Evolutionary conservation across 257 asterid species (phyloP).

Genomic region (Ligustrum vulgare): DNA sequence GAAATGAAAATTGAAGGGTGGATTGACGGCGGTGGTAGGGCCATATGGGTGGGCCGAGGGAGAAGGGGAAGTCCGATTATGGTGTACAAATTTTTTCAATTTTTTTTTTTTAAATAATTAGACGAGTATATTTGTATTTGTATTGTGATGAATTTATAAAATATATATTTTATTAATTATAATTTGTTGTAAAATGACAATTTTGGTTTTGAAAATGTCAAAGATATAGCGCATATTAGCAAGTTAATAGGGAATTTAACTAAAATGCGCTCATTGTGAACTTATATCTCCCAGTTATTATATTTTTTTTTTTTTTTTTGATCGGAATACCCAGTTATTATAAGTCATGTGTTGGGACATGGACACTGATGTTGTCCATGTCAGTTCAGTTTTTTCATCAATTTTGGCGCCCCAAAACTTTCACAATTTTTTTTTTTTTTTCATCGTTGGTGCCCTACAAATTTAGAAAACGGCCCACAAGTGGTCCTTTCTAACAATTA

Average conservation of each 20-base stretch:
- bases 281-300: slow-evolving; percentile 17
- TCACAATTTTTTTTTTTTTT: background rate
- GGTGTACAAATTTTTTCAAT: too few relatives aligned
- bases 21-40: too few relatives aligned
- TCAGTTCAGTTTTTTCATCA: background rate
- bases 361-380: slow-evolving; percentile 19
- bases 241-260: background rate
- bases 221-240: background rate
- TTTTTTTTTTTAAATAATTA: too few relatives aligned
- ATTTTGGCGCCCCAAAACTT: background rate
- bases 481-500: background rate
- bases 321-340: too few relatives aligned
- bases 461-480: background rate
- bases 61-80: too few relatives aligned
- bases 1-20: too few relatives aligned
- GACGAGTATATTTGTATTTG: too few relatives aligned
- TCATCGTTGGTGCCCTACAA: background rate
- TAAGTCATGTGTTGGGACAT: background rate
- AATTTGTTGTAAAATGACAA: too few relatives aligned
- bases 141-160: too few relatives aligned
- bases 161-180: too few relatives aligned
- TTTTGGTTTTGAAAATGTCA: background rate
- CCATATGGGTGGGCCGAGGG: too few relatives aligned
- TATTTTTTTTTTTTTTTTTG: too few relatives aligned
- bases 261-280: background rate